phyloP scores from a whole-genome alignment of 768 basidiomycete genomes.

The Rhizopogon sp. region DNA sequence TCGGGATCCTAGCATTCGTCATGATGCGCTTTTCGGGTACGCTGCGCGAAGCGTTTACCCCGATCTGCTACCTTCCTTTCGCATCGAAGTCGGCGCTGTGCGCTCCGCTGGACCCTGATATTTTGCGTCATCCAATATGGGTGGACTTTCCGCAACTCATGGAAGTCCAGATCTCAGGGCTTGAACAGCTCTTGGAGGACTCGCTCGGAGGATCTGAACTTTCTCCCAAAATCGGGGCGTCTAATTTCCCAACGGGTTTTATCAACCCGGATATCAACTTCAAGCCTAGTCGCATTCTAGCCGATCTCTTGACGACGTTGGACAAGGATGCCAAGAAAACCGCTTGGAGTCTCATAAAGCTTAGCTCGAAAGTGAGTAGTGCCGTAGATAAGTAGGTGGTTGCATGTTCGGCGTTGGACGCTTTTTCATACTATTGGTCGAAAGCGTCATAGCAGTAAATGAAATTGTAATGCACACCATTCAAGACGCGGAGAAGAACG shows the following conservation, averaged over 20 bases:
- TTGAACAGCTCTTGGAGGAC: constrained; percentile 36
- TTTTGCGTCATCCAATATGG: constrained; percentile 28
- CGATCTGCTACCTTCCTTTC: constrained; percentile 55
- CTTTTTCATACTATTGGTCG: too few species aligned
- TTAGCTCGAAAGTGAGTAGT: constrained; percentile 62
- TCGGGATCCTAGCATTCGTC: constrained; percentile 46
- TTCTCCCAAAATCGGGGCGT: too few species aligned
- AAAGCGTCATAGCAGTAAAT: constrained; percentile 69
- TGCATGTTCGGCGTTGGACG: background rate
- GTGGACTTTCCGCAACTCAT: constrained; percentile 61
- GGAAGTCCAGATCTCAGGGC: constrained; percentile 53
- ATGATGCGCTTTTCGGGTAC: constrained; percentile 34
- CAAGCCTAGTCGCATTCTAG: constrained; percentile 27
- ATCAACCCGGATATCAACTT: too few species aligned
- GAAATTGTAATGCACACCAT: constrained; percentile 64
- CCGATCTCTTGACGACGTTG: constrained; percentile 45
- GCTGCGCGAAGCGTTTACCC: constrained; percentile 44
- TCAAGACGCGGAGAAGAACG: constrained; percentile 26
- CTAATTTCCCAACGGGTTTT: too few species aligned
- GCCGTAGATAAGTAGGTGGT: constrained; percentile 65
- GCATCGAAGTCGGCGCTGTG: constrained; percentile 48
- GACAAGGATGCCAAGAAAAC: constrained; percentile 56
- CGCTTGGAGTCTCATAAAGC: constrained; percentile 51
- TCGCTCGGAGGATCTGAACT: too few species aligned
- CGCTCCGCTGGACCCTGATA: constrained; percentile 5